Evolutionary conservation across 768 basidiomycete genomes (phyloP).

Genomic region (Lactarius trivialis): DNA sequence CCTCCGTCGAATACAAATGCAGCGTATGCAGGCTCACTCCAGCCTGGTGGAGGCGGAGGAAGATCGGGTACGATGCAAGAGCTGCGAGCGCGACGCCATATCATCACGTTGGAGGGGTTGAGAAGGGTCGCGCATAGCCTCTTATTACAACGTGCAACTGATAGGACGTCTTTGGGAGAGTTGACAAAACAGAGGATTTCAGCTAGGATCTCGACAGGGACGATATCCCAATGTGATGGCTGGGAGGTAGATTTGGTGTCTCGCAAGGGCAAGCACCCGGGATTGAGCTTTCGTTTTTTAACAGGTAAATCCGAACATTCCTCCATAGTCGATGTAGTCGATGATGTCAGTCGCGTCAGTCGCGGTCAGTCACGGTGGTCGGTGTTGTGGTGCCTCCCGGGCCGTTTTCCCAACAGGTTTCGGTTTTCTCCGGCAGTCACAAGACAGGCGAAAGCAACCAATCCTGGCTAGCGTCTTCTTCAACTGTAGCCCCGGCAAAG

Average conservation of each 20-base stretch:
- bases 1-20: conserved; percentile 57
- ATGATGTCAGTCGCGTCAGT: no score
- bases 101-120: conserved; percentile 40
- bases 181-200: conserved; percentile 50
- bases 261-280: background rate
- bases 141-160: conserved; percentile 53
- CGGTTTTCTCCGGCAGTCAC: background rate
- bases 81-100: conserved; percentile 53
- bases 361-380: background rate
- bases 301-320: background rate
- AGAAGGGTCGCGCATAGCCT: conserved; percentile 46
- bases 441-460: no score
- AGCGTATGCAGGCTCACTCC: conserved; percentile 55
- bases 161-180: conserved; percentile 51
- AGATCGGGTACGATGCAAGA: conserved; percentile 32
- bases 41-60: conserved; percentile 38
- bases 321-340: conserved; percentile 6
- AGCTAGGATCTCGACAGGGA: conserved; percentile 60
- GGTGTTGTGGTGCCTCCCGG: background rate
- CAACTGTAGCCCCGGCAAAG: no score
- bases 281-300: conserved; percentile 1
- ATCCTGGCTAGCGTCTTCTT: no score
- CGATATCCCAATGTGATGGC: conserved; percentile 13
- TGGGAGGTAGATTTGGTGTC: background rate
- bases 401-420: background rate